Base-by-base conservation (phyloP, 768 basidiomycete species). In the Amanita jacksonii region DNA sequence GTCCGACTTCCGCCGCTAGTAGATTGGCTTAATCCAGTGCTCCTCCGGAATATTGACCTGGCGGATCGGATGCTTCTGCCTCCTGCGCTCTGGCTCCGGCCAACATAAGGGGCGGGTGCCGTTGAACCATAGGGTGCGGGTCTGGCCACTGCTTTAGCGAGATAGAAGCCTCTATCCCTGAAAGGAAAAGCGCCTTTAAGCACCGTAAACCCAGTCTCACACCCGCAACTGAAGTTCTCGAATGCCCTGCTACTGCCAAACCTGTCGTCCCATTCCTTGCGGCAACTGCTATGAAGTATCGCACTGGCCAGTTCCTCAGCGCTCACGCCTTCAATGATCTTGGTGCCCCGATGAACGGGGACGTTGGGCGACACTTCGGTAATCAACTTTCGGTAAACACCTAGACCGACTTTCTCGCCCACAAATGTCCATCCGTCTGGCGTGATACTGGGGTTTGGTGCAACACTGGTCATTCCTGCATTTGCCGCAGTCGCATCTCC, bases 241-340 rank as follows among this genome's bases (percentile, higher is more conserved):
- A 98, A 66, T 3, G 77, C 62, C 9, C 63, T 66, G 5, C 71
- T 76, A n/a, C 75, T 77, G 47, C 83, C 85, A 52, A 89, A 83
- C 16, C 84, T 70, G 42, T 91, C 84, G 55, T 96, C 92, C 92
- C 92, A 96, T 20, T 73, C 72, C 58, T 77, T 81, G 48, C 88
- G 73, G 46, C 81, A 83, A 39, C 79, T 74, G 31, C 75, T 72
- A 49, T 81, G 81, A 6, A 71, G 71, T 13, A 96, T 70, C 16
- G 86, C 73, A 1, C 81, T 70, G 0, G 78, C 81, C 27, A 97
- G 69, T 58, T 99, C 94, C 56, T 96, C 93, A 1, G 92, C 92
- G 1, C 90, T 86, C 8, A 93, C 76, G 3, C 92, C 91, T 57
- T 97, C 87, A 39, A 98, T 82, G 48, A 97, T 89, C 62, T 88